These are phyloP conservation scores for Aegilops sharonensis DNA, from an alignment of 176 grass and related monocot species.

Conservation along the genomic window DNA sequence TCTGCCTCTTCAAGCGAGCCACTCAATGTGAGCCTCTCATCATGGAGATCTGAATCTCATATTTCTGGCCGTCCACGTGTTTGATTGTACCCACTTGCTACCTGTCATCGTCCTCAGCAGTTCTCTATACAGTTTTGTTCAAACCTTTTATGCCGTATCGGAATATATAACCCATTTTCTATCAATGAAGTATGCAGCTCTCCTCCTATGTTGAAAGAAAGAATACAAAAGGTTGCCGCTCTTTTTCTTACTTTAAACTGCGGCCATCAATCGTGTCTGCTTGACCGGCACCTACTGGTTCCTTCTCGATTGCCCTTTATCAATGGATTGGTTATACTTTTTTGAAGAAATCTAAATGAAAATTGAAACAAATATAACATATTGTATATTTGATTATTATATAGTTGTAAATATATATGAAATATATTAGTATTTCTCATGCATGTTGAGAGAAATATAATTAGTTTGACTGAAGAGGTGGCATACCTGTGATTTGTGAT, in stretches of 20 bases:
- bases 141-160: not conserved
- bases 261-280: conserved; percentile 4
- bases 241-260: not conserved
- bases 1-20: not conserved
- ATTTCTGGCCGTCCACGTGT: conserved; percentile 37
- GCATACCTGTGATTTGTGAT: no score
- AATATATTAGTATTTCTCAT: no score
- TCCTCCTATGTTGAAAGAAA: no score
- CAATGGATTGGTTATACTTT: no score
- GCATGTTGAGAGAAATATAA: no score
- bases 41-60: conserved; percentile 35
- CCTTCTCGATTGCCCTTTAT: not conserved
- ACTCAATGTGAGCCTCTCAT: conserved; percentile 22
- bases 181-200: not conserved
- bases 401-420: no score
- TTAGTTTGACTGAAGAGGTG: no score
- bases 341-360: no score
- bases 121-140: not conserved
- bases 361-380: no score
- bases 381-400: no score
- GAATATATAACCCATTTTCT: not conserved
- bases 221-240: no score
- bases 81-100: not conserved
- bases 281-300: not conserved
- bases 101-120: not conserved